Conservation (phyloP, 2,329 filamentous ascomycete species). For the Pleomassaria siparia region DNA sequence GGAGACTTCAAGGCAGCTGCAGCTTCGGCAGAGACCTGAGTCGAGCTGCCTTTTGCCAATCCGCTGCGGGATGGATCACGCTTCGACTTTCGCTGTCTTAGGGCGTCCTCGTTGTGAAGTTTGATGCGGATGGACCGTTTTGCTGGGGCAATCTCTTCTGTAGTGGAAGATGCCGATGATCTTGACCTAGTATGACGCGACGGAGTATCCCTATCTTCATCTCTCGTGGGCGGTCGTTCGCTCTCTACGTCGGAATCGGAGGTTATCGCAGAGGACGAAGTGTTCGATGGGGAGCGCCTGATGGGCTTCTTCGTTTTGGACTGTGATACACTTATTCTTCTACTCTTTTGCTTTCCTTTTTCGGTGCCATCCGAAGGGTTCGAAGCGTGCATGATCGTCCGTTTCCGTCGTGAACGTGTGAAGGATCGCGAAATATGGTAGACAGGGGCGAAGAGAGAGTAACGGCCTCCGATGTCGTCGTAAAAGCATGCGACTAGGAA, state of each 20-base stretch:
- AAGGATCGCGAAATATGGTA: slow-evolving; percentile 61
- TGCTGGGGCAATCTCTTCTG: slow-evolving; percentile 67
- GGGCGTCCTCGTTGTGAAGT: slow-evolving; percentile 76
- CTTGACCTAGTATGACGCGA: slow-evolving; percentile 65
- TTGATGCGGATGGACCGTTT: slow-evolving; percentile 89
- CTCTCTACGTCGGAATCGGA: slow-evolving; percentile 68
- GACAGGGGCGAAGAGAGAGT: slow-evolving; percentile 75
- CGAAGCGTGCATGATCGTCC: slow-evolving; percentile 29
- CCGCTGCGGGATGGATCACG: slow-evolving; percentile 54
- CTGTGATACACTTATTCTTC: slow-evolving; percentile 27
- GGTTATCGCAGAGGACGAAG: slow-evolving; percentile 62
- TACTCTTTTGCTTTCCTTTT: slow-evolving; percentile 32
- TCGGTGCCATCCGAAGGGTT: slow-evolving; percentile 29
- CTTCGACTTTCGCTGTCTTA: slow-evolving; percentile 72
- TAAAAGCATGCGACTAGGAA: slow-evolving; percentile 84
- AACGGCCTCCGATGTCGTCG: slow-evolving; percentile 76
- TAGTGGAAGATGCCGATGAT: slow-evolving; percentile 49
- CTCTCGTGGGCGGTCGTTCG: slow-evolving; percentile 33
- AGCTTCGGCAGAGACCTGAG: slow-evolving; percentile 44
- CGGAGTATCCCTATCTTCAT: slow-evolving; percentile 43
- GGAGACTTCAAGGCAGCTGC: slow-evolving; percentile 86
- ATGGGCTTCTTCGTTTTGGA: slow-evolving; percentile 27
- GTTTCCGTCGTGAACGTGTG: slow-evolving; percentile 39
- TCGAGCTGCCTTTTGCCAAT: slow-evolving; percentile 24
- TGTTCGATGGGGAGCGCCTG: slow-evolving; percentile 44